Evolutionary conservation across 2,329 filamentous ascomycete genomes (phyloP).

Genomic region (Claviceps pusilla): DNA sequence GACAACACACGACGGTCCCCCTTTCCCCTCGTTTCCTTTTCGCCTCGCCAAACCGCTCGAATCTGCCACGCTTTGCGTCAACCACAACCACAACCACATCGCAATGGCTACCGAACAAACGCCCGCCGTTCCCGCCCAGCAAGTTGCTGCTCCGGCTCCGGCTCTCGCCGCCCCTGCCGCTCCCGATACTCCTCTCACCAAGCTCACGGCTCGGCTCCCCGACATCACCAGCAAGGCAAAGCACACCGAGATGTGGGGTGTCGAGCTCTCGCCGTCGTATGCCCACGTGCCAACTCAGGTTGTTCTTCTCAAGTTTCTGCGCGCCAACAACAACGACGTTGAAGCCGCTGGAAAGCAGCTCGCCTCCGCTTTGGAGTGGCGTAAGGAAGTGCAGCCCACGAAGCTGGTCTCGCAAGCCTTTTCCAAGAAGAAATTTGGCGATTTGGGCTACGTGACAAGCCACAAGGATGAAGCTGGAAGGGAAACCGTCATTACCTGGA

Average conservation of each 20-base stretch:
- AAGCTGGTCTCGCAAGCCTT: slow-evolving; percentile 50
- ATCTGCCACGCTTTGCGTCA: background rate
- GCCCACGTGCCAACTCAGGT: slow-evolving; percentile 62
- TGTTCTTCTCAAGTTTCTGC: slow-evolving; percentile 83
- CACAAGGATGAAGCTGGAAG: slow-evolving; percentile 41
- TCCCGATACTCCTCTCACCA: slow-evolving; percentile 24
- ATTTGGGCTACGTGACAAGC: slow-evolving; percentile 67
- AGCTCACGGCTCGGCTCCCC: slow-evolving; percentile 44
- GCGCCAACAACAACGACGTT: slow-evolving; percentile 69
- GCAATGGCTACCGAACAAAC: slow-evolving; percentile 14
- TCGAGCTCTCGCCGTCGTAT: slow-evolving; percentile 40
- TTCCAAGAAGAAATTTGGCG: slow-evolving; percentile 54
- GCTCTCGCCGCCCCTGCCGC: slow-evolving; percentile 7
- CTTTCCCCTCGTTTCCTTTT: background rate
- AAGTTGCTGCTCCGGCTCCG: slow-evolving; percentile 7
- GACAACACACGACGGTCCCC: background rate
- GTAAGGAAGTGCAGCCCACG: slow-evolving; percentile 58
- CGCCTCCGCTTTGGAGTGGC: slow-evolving; percentile 65
- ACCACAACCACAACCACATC: background rate
- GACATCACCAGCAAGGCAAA: slow-evolving; percentile 40
- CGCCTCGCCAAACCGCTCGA: background rate
- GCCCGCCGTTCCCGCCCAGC: slow-evolving; percentile 3
- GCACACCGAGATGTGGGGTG: slow-evolving; percentile 76
- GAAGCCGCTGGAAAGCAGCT: slow-evolving; percentile 65
- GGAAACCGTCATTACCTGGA: slow-evolving; percentile 67